Base-by-base conservation (phyloP, 2,329 filamentous ascomycete species). In the Fusarium irregulare region DNA sequence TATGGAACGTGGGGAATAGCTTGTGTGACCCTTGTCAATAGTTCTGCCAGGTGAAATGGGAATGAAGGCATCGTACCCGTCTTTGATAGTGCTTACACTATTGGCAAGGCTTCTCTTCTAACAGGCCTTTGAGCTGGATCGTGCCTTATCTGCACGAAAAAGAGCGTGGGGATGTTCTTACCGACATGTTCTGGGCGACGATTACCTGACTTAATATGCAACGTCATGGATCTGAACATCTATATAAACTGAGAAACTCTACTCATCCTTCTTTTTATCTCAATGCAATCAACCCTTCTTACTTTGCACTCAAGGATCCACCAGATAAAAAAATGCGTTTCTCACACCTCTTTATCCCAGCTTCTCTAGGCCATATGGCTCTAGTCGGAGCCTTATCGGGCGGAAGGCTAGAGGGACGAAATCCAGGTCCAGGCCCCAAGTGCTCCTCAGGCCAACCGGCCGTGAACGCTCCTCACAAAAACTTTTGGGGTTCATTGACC, bases 401-500 rank as follows among this genome's bases (percentile, higher is more conserved):
- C 3, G 40, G 20, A 13, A 58, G 30, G 4, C 53, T 58, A 4
- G 28, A 30, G 16, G 21, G 23, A 3, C 40, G 40, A 3, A 28
- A 60, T 1, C n/a, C 25, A 18, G 6, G 34, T 8, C 13, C 11
- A 32, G n/a, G 23, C 11, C 6, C 11, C 14, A 4, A 21, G 8
- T 58, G 56, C 7, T 47, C 56, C 0, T n/a, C 25, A 0, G 18
- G 3, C 2, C 40, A 58, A 1, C 14, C 40, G 0, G 6, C 53
- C 4, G 7, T 23, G 1, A 58, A 13, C 3, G 53, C 56, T 12
- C 56, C 56, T 20, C 56, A 60, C 10, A 60, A 60, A 23, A 60
- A 58, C 53, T 60, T 60, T 8, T 60, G 53, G 56, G 56, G 56
- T 12, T 27, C 28, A 25, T 20, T 60, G 9, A 58, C n/a, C 1